phyloP scores from a whole-genome alignment of 257 asterid genomes.

The Coffea canephora region DNA sequence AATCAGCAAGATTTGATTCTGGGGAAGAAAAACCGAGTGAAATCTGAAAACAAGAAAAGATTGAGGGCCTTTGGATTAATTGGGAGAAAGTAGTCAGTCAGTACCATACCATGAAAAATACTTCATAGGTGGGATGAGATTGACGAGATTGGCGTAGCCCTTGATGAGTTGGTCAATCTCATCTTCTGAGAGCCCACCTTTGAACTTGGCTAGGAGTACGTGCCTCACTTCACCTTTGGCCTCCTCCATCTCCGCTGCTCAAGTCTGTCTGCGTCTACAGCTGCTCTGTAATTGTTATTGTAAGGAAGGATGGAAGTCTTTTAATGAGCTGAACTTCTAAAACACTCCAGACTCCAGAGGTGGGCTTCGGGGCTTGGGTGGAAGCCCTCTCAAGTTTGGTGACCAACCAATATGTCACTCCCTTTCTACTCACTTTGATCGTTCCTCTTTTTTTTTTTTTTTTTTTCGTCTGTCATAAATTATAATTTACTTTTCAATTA shows the following conservation, averaged over 20 bases:
- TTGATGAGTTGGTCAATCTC: slow-evolving; percentile 54
- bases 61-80: neutral
- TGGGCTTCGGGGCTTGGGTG: too few species aligned
- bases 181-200: slow-evolving; percentile 49
- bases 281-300: neutral
- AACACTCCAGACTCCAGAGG: too few species aligned
- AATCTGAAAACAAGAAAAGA: neutral
- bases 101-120: slow-evolving; percentile 71
- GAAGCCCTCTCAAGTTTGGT: too few species aligned
- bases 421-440: too few species aligned
- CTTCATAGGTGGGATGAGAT: slow-evolving; percentile 73
- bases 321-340: too few species aligned
- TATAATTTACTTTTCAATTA: too few species aligned
- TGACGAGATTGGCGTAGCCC: slow-evolving; percentile 70
- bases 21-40: neutral
- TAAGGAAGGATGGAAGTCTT: too few species aligned
- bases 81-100: neutral
- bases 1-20: neutral
- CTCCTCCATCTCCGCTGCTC: slow-evolving; percentile 25
- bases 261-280: neutral
- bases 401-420: too few species aligned
- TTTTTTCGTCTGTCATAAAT: too few species aligned
- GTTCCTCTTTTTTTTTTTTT: too few species aligned
- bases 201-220: slow-evolving; percentile 68
- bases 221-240: slow-evolving; percentile 70